phyloP scores from a whole-genome alignment of 2,329 filamentous ascomycete species.

The Xylaria digitata region DNA sequence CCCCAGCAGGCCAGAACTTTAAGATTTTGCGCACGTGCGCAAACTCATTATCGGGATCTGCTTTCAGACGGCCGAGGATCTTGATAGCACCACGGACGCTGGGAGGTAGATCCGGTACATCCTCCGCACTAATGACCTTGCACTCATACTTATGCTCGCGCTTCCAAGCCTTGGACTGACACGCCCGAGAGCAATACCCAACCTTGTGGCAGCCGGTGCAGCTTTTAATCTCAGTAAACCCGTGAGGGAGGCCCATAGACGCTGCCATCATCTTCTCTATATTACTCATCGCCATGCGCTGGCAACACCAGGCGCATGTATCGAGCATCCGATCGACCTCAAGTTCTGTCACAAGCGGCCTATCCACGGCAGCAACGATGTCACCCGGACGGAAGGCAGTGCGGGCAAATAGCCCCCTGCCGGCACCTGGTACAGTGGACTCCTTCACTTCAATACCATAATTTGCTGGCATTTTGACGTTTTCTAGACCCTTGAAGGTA shows the following conservation, averaged over 20 bases:
- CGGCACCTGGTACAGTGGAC: slow-evolving; percentile 42
- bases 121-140: slow-evolving; percentile 43
- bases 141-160: slow-evolving; percentile 49
- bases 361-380: slow-evolving; percentile 40
- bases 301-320: slow-evolving; percentile 48
- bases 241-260: slow-evolving; percentile 45
- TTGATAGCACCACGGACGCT: slow-evolving; percentile 44
- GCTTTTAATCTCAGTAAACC: slow-evolving; percentile 42
- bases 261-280: slow-evolving; percentile 36
- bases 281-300: slow-evolving; percentile 43
- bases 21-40: slow-evolving; percentile 37
- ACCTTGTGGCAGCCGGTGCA: slow-evolving; percentile 45
- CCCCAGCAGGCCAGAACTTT: slow-evolving; percentile 39
- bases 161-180: slow-evolving; percentile 48
- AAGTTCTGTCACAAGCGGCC: slow-evolving; percentile 45
- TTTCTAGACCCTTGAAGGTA: background rate
- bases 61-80: slow-evolving; percentile 45
- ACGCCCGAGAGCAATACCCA: slow-evolving; percentile 47
- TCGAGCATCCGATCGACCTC: slow-evolving; percentile 42
- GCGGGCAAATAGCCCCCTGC: slow-evolving; percentile 46
- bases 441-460: slow-evolving; percentile 41
- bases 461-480: slow-evolving; percentile 33
- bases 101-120: slow-evolving; percentile 39
- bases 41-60: slow-evolving; percentile 36
- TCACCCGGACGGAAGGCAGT: slow-evolving; percentile 45